Conservation (phyloP, 768 basidiomycete genomes). For the Serendipita vermifera region DNA sequence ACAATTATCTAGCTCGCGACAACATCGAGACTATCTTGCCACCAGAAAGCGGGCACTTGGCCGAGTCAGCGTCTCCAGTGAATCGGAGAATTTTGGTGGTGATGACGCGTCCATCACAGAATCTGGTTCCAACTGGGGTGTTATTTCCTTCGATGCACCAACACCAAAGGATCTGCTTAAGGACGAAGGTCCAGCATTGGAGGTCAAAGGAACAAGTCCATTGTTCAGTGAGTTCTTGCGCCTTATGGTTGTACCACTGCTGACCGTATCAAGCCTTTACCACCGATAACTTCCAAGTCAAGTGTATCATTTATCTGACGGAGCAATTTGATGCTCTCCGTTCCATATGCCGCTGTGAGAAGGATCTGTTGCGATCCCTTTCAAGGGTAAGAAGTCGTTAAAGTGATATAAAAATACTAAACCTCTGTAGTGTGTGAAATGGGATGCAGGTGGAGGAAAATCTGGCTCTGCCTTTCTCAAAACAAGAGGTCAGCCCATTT, state of each 20-base stretch:
- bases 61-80: slow-evolving; percentile 38
- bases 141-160: slow-evolving; percentile 64
- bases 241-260: neutral
- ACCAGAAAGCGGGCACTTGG: slow-evolving; percentile 56
- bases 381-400: slow-evolving; percentile 25
- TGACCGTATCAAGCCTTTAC: slow-evolving; percentile 48
- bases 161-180: slow-evolving; percentile 26
- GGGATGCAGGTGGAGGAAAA: slow-evolving; percentile 91
- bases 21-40: slow-evolving; percentile 66
- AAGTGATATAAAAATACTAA: neutral
- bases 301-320: slow-evolving; percentile 87
- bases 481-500: slow-evolving; percentile 54
- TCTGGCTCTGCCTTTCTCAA: slow-evolving; percentile 95
- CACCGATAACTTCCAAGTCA: slow-evolving; percentile 78
- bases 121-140: slow-evolving; percentile 82
- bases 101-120: slow-evolving; percentile 74
- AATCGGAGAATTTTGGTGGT: slow-evolving; percentile 82
- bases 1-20: slow-evolving; percentile 45
- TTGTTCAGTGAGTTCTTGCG: slow-evolving; percentile 11
- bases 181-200: slow-evolving; percentile 19
- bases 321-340: slow-evolving; percentile 94
- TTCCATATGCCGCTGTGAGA: slow-evolving; percentile 84
- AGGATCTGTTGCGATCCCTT: slow-evolving; percentile 85
- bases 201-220: slow-evolving; percentile 13
- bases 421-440: slow-evolving; percentile 66